Evolutionary conservation across 305 asterid species (phyloP).

Genomic region (Solanum hybrid): DNA sequence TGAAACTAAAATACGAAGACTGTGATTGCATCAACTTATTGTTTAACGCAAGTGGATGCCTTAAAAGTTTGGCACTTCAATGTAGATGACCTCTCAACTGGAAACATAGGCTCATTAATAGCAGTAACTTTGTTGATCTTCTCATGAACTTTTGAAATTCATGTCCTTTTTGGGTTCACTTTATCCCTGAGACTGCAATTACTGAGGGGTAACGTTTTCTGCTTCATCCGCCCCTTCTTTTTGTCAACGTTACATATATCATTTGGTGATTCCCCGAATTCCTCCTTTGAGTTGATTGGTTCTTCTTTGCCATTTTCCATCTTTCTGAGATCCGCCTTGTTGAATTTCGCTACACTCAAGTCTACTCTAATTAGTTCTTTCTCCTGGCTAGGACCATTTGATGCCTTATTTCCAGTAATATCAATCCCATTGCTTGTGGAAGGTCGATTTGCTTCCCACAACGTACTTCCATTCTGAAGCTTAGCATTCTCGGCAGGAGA

Average conservation of each 20-base stretch:
- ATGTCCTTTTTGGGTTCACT: slow-evolving; percentile 39
- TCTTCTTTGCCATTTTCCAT: slow-evolving; percentile 33
- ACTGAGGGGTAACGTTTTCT: slow-evolving; percentile 76
- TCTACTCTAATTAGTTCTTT: slow-evolving; percentile 36
- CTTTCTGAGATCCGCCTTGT: slow-evolving; percentile 1
- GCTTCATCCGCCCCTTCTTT: slow-evolving; percentile 63
- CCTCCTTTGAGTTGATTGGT: slow-evolving; percentile 18
- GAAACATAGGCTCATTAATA: slow-evolving; percentile 27
- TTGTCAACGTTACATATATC: slow-evolving; percentile 29
- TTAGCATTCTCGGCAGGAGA: slow-evolving; percentile 19
- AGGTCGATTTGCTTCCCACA: slow-evolving; percentile 23
- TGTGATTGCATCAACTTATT: background rate
- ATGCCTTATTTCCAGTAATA: background rate
- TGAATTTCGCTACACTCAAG: slow-evolving; percentile 36
- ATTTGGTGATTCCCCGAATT: slow-evolving; percentile 29
- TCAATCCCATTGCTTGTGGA: background rate
- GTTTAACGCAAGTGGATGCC: background rate
- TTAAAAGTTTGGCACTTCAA: slow-evolving; percentile 64
- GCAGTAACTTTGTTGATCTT: slow-evolving; percentile 15
- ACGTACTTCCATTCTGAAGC: slow-evolving; percentile 22
- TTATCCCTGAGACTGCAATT: slow-evolving; percentile 68
- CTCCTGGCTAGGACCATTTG: slow-evolving; percentile 33
- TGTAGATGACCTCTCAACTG: slow-evolving; percentile 47
- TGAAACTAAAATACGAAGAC: background rate
- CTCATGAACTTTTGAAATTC: slow-evolving; percentile 33